phyloP scores from a whole-genome alignment of 352 stramenopile species.

The Pythium aristosporum region DNA sequence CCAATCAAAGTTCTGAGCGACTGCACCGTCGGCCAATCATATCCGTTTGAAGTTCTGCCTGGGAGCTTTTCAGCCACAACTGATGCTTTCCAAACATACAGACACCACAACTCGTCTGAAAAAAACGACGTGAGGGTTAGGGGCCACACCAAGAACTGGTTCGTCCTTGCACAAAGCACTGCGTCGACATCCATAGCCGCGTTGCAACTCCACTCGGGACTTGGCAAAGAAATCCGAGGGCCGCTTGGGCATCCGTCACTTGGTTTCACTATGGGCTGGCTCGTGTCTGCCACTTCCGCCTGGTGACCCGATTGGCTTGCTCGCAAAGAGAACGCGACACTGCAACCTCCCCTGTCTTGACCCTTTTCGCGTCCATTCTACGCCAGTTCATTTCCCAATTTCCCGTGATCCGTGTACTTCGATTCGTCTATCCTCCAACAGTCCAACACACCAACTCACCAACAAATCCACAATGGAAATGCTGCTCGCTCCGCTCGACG shows the following conservation, averaged over 20 bases:
- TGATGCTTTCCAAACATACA: no score
- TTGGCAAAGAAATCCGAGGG: neutral
- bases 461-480: conserved; percentile 44
- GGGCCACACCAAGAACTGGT: neutral
- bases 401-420: conserved; percentile 8
- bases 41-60: conserved; percentile 23
- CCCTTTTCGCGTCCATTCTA: conserved; percentile 6
- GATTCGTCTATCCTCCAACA: neutral
- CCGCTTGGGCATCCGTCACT: conserved; percentile 10
- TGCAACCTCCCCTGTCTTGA: neutral
- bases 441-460: neutral
- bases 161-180: conserved; percentile 11
- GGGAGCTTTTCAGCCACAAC: neutral
- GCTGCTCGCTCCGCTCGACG: conserved; percentile 61
- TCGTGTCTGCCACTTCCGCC: conserved; percentile 11
- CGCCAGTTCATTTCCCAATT: conserved; percentile 19
- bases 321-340: neutral
- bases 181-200: conserved; percentile 12
- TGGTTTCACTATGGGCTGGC: conserved; percentile 23
- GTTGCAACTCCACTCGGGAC: conserved; percentile 1
- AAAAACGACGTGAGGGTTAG: conserved; percentile 33
- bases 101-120: neutral
- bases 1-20: conserved; percentile 16
- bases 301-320: neutral
- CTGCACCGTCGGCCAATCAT: conserved; percentile 6